Base-by-base conservation (phyloP, 768 basidiomycete genomes). In the Collybia mongolica region DNA sequence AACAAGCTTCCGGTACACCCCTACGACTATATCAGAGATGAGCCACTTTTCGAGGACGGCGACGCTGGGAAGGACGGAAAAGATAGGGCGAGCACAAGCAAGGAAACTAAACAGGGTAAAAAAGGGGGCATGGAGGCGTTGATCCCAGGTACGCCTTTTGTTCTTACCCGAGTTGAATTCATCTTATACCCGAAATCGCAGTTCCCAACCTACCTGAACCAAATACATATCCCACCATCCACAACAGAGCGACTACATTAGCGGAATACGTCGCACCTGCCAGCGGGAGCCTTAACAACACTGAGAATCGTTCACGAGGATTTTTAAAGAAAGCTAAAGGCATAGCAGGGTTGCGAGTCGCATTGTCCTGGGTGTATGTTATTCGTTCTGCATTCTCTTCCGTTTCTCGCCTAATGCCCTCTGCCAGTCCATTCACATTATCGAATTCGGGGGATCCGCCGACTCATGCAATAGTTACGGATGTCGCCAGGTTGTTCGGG, bases 341-440 rank as follows among this genome's bases (percentile, higher is more conserved):
- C 1, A 62, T 81, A 18, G 75, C 79, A 48, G 72, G 84, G 3
- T 68, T 89, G 3, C 71, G 75, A 18, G 70, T 89, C 12, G 74
- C 80, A 26, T 66, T 90, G 44, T 82, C 83, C 12, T 90, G 88
- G 88, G 76, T 78, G 87, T 87, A 50, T 43, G 77, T 70, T 3
- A 24, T 32, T 44, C n/a, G 6, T 15, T 26, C 50, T 36, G 15
- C 46, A 28, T 29, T 43, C 51, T 22, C 12, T 23, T 28, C 42
- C 2, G 7, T 26, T 5, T 35, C 19, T n/a, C 46, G 19, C 18
- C 24, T 24, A 18, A 20, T 51, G 24, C 15, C 23, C 40, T 11
- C 26, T 26, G 36, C 44, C 43, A 79, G 84, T 40, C 76, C 83
- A 4, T 84, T 83, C 58, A 80, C 73, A 15, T 51, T 50, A 18